Percentiles rank a stretch among this genome's conserved stretches.
phyloP scores from a whole-genome alignment of 768 basidiomycete genomes.

The Rhodotorula paludigena region DNA sequence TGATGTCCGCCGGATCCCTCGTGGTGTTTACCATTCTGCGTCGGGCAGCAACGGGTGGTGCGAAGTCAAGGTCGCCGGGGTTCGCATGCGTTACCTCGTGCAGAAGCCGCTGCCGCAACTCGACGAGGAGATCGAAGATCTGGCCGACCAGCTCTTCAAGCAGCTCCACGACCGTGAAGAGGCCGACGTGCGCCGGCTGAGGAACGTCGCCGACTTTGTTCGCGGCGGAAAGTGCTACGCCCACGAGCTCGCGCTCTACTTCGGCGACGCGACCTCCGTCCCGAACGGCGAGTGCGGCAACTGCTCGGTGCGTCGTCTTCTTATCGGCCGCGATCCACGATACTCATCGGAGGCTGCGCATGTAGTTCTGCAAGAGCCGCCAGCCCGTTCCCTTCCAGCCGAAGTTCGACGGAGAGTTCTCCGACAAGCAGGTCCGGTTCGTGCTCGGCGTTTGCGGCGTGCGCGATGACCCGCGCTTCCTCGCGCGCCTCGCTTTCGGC shows the following conservation, averaged over 20 bases:
- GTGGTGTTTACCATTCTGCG: too few species aligned
- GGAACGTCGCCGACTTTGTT: slow-evolving; percentile 50
- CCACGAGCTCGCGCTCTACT: slow-evolving; percentile 51
- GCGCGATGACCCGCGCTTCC: slow-evolving; percentile 54
- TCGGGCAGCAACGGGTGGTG: slow-evolving; percentile 41
- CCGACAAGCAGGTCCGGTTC: slow-evolving; percentile 45
- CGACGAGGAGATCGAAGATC: slow-evolving; percentile 45
- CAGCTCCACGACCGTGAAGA: slow-evolving; percentile 52
- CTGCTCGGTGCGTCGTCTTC: slow-evolving; percentile 46
- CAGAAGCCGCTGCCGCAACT: slow-evolving; percentile 48
- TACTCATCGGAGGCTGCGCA: neutral
- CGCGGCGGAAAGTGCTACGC: slow-evolving; percentile 51
- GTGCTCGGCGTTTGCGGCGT: slow-evolving; percentile 53
- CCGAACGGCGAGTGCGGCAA: slow-evolving; percentile 50
- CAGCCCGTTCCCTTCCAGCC: slow-evolving; percentile 46
- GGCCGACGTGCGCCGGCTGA: slow-evolving; percentile 50
- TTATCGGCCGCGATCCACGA: too few species aligned
- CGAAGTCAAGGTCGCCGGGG: slow-evolving; percentile 49
- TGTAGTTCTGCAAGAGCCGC: slow-evolving; percentile 49
- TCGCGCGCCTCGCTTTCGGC: slow-evolving; percentile 57
- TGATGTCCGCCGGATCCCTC: neutral
- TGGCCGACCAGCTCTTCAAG: slow-evolving; percentile 48
- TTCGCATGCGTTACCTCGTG: slow-evolving; percentile 50
- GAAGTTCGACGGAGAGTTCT: slow-evolving; percentile 42
- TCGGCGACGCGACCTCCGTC: slow-evolving; percentile 52